Percentiles rank a stretch among this genome's conserved stretches.
Conservation (phyloP, 805 yeast species). For the Tetrapisispora iriomotensis region DNA sequence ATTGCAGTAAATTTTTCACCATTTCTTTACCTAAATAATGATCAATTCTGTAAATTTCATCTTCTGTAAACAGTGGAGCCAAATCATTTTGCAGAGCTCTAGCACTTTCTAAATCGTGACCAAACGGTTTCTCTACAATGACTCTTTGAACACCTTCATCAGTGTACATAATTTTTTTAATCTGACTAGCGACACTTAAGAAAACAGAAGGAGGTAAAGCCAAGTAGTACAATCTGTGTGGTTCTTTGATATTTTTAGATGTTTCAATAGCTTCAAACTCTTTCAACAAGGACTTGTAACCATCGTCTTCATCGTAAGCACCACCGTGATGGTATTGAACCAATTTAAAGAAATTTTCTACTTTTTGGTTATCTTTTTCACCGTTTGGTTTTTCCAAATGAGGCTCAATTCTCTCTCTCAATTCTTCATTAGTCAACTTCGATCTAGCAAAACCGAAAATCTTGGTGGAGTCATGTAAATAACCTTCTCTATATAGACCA, state of each 20-base stretch:
- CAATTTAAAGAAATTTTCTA: constrained; percentile 55
- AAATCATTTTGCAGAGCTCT: constrained; percentile 66
- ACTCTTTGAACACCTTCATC: constrained; percentile 64
- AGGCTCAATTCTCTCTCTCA: constrained; percentile 55
- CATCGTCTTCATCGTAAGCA: constrained; percentile 63
- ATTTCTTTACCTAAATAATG: constrained; percentile 96
- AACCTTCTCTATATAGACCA: constrained; percentile 69
- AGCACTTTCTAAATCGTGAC: constrained; percentile 76
- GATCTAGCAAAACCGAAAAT: constrained; percentile 93
- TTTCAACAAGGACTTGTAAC: constrained; percentile 49
- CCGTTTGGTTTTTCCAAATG: constrained; percentile 49
- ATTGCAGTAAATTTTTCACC: constrained; percentile 85
- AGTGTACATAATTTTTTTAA: constrained; percentile 62
- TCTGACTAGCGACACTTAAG: constrained; percentile 61
- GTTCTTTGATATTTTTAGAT: constrained; percentile 34
- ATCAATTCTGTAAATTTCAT: constrained; percentile 89
- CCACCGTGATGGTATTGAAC: constrained; percentile 65
- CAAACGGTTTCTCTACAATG: constrained; percentile 95
- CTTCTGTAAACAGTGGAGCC: constrained; percentile 82
- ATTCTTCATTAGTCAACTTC: constrained; percentile 53
- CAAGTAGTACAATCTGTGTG: constrained; percentile 80
- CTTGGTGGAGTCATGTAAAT: constrained; percentile 55
- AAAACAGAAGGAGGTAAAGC: constrained; percentile 95
- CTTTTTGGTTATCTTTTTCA: constrained; percentile 32
- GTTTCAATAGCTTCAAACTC: constrained; percentile 52